A percentile compares a stretch with the other conserved stretches of the same genome.
phyloP scores from a whole-genome alignment of 1,139 yeast genomes.

The Meyerozyma guilliermondii region DNA sequence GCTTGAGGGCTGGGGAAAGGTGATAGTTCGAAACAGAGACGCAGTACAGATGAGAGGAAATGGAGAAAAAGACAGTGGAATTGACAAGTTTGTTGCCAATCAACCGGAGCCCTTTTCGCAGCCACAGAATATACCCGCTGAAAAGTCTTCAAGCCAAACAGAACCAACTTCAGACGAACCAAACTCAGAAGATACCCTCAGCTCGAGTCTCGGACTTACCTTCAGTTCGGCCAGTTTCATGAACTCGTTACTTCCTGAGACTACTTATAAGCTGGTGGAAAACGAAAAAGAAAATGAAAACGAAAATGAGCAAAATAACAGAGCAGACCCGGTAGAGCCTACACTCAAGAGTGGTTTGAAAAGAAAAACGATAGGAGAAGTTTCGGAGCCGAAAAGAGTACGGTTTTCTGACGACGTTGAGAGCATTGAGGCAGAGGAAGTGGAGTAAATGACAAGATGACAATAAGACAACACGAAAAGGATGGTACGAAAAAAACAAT shows the following conservation, averaged over 20 bases:
- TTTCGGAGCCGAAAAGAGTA: conserved; percentile 3
- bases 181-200: not conserved
- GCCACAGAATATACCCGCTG: no score
- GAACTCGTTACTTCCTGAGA: conserved; percentile 15
- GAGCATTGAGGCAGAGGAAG: not conserved
- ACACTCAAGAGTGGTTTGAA: not conserved
- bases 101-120: no score
- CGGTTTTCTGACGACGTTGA: conserved; percentile 5
- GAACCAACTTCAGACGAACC: no score
- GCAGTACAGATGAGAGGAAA: not conserved
- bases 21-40: not conserved
- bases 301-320: no score
- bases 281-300: not conserved
- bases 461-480: no score
- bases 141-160: no score
- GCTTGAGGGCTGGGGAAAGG: conserved; percentile 8
- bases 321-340: no score
- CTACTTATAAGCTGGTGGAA: conserved; percentile 6
- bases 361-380: not conserved
- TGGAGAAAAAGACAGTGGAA: conserved; percentile 3
- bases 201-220: conserved; percentile 13
- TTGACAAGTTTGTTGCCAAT: not conserved
- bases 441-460: no score
- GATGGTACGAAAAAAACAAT: no score
- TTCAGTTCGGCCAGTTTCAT: conserved; percentile 13